Conservation (phyloP, 176 grass and related monocot genomes). For the Oryza longistaminata region DNA sequence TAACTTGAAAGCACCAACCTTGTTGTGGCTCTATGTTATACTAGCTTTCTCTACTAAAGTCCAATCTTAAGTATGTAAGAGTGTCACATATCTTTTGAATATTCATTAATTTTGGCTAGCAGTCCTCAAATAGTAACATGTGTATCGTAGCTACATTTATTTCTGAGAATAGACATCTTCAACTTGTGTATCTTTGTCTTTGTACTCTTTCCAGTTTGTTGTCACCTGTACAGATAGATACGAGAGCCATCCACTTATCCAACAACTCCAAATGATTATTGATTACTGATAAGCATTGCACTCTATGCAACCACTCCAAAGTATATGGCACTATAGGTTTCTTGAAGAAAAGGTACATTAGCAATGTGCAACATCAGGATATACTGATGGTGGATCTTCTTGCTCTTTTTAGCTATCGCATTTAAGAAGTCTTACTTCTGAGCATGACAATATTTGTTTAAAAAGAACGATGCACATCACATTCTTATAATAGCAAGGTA, state of each 20-base stretch:
- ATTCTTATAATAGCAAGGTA: neutral
- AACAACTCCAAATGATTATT: conserved; percentile 2
- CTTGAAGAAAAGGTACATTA: neutral
- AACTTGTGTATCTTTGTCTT: conserved; percentile 15
- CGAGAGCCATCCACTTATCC: neutral
- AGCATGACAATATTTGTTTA: neutral
- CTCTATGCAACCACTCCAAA: neutral
- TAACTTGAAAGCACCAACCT: neutral
- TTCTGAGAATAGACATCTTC: neutral
- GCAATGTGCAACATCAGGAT: neutral
- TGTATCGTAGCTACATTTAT: conserved; percentile 17
- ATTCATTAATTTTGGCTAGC: conserved; percentile 25
- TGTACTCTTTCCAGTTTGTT: neutral
- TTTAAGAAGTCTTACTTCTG: neutral
- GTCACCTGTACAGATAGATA: neutral
- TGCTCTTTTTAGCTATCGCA: conserved; percentile 10
- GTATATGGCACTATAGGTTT: neutral
- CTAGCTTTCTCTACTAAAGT: conserved; percentile 13
- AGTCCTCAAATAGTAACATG: conserved; percentile 16
- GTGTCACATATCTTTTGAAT: neutral
- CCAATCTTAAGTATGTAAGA: conserved; percentile 9
- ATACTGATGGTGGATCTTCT: neutral
- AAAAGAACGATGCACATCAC: neutral
- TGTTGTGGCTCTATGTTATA: neutral
- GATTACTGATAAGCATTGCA: neutral